Conservation (phyloP, 345 rosid species). For the Durio zibethinus region DNA sequence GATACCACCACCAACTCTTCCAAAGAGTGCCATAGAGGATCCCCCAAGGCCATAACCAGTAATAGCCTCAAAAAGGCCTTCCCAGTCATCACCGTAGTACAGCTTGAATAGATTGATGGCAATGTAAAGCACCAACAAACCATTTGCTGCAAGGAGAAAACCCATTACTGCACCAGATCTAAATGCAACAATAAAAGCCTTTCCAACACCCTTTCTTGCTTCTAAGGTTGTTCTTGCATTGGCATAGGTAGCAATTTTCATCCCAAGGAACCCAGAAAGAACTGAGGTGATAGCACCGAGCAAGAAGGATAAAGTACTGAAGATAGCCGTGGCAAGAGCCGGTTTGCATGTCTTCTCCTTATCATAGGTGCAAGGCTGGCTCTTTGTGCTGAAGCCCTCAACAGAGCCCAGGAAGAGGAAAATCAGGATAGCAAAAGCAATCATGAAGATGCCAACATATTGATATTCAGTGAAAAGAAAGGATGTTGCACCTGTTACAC, state of each 20-base stretch:
- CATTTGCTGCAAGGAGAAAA: slow-evolving; percentile 76
- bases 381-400: slow-evolving; percentile 59
- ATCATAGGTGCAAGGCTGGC: slow-evolving; percentile 61
- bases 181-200: slow-evolving; percentile 66
- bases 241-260: slow-evolving; percentile 79
- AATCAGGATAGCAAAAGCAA: slow-evolving; percentile 44
- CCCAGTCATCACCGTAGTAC: slow-evolving; percentile 76
- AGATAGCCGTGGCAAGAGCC: slow-evolving; percentile 68
- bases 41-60: slow-evolving; percentile 88
- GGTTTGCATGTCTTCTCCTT: slow-evolving; percentile 55
- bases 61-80: slow-evolving; percentile 71
- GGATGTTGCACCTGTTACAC: slow-evolving; percentile 46
- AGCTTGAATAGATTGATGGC: slow-evolving; percentile 62
- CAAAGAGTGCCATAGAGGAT: slow-evolving; percentile 80
- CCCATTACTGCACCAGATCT: slow-evolving; percentile 84
- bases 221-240: slow-evolving; percentile 79
- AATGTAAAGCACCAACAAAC: slow-evolving; percentile 64
- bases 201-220: slow-evolving; percentile 78
- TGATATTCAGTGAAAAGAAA: slow-evolving; percentile 54
- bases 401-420: slow-evolving; percentile 55
- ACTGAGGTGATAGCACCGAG: slow-evolving; percentile 66
- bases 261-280: slow-evolving; percentile 75
- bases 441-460: slow-evolving; percentile 54
- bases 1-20: slow-evolving; percentile 80
- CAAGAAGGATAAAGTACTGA: slow-evolving; percentile 63